Conservation (phyloP, 495 filamentous ascomycete genomes). For the Hyphodiscus hymeniophilus region DNA sequence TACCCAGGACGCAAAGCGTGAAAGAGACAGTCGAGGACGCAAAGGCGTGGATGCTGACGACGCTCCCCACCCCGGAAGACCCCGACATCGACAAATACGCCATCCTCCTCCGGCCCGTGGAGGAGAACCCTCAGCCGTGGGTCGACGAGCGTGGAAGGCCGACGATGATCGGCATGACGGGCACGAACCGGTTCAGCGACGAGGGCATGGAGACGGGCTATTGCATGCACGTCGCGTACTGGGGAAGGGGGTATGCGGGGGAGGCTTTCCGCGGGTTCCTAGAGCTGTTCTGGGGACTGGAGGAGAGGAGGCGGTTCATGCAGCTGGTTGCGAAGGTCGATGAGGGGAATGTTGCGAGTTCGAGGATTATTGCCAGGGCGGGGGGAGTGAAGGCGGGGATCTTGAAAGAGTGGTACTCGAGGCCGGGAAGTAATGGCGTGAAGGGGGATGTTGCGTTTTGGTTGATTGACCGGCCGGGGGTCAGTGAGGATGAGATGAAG, state of each 20-base stretch:
- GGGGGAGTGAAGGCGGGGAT: conserved; percentile 10
- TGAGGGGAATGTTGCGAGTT: conserved; percentile 12
- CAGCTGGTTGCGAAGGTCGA: conserved; percentile 12
- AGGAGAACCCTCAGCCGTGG: neutral
- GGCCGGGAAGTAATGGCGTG: conserved; percentile 1
- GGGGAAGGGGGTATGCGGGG: conserved; percentile 16
- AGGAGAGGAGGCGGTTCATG: conserved; percentile 14
- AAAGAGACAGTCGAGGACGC: conserved; percentile 5
- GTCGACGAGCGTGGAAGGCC: neutral
- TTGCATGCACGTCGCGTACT: conserved; percentile 12
- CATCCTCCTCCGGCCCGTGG: conserved; percentile 4
- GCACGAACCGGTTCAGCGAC: conserved; percentile 13
- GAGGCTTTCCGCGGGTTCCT: conserved; percentile 15
- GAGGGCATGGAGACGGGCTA: conserved; percentile 17
- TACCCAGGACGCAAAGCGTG: conserved; percentile 2
- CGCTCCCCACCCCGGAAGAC: conserved; percentile 1
- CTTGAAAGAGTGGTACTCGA: conserved; percentile 2
- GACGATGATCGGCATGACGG: conserved; percentile 18
- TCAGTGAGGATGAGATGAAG: neutral
- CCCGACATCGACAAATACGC: conserved; percentile 16
- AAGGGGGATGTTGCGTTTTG: conserved; percentile 13
- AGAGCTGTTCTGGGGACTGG: conserved; percentile 7
- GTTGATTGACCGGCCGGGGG: conserved; percentile 14
- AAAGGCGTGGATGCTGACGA: neutral
- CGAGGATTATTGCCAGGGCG: conserved; percentile 6